Percentiles rank a stretch among this genome's conserved stretches.
phyloP scores from a whole-genome alignment of 1,139 yeast species.

The Protomyces arabidopsidicola region DNA sequence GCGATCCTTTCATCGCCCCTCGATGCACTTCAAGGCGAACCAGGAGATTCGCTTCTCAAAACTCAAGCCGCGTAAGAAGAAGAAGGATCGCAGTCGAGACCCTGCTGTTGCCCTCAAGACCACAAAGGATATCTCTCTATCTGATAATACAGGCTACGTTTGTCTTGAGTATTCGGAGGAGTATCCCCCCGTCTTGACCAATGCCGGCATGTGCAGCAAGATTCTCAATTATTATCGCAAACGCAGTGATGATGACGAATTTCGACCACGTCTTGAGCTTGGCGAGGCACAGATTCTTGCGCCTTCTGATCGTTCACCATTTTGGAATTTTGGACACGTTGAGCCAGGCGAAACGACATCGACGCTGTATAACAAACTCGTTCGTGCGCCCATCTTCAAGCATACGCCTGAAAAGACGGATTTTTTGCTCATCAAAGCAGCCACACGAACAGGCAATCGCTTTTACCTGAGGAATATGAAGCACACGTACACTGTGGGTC shows the following conservation, averaged over 20 bases:
- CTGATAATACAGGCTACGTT: constrained; percentile 75
- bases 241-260: constrained; percentile 69
- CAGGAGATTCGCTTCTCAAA: constrained; percentile 70
- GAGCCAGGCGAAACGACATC: constrained; percentile 94
- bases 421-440: constrained; percentile 70
- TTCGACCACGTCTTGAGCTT: constrained; percentile 79
- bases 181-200: constrained; percentile 72
- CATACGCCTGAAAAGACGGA: constrained; percentile 79
- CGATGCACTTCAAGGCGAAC: constrained; percentile 71
- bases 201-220: constrained; percentile 95
- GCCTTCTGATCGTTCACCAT: constrained; percentile 91
- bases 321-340: constrained; percentile 97
- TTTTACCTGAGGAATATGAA: constrained; percentile 62
- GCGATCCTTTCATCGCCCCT: constrained; percentile 76
- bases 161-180: constrained; percentile 90
- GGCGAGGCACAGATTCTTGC: constrained; percentile 97
- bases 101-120: constrained; percentile 45
- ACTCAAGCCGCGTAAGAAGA: constrained; percentile 72
- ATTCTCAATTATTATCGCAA: constrained; percentile 89
- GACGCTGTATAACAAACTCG: constrained; percentile 83
- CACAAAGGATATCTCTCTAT: constrained; percentile 71
- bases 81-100: constrained; percentile 75
- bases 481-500: constrained; percentile 81
- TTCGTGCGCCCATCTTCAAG: constrained; percentile 87
- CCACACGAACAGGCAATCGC: constrained; percentile 48